Base-by-base conservation (phyloP, 352 stramenopile genomes). In the Globisporangium spiculum region DNA sequence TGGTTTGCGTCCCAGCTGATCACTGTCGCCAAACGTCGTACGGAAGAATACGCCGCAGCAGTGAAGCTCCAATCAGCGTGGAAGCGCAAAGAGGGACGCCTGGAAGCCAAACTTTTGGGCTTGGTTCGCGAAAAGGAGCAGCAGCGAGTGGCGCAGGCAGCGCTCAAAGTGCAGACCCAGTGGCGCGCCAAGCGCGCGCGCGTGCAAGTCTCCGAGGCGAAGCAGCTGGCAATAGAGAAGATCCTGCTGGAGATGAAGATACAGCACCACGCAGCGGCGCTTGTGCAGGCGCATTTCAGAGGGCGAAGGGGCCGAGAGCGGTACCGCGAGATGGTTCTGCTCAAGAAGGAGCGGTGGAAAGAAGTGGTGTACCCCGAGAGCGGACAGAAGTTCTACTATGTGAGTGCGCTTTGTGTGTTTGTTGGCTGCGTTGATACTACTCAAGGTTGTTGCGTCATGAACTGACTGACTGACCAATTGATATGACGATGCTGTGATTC, bases 321-420 rank as follows among this genome's bases (percentile, higher is more conserved):
- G 38, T 93, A 93, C 55, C 77, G 69, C 16, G 67, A 80, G 54
- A 79, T 75, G 18, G 71, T 83, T 16, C 36, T 88, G 44, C 69
- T 84, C 57, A 91, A 93, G 64, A 91, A 94, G 65, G 78, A 84
- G 46, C 79, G 90, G 26, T 98, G 96, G 96, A 98, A 98, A 77
- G 75, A 92, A 66, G 86, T 98, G 41, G 75, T 84, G 53, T 88
- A 95, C 22, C 78, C 88, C 4, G 86, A 97, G 55, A 87, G 77
- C 20, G 80, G 79, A 5, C 76, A 83, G 16, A 73, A 68, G 18
- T 98, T 98, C 68, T 98, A 97, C 73, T 98, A 98, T 71, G 87
- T 92, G 71, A 46, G 80, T 76, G 41, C 24, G 0, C 6, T 46
- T 46, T 46, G 38, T 46, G 12, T 46, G 30, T 4, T 32, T 32